phyloP scores from a whole-genome alignment of 2,329 filamentous ascomycete genomes.

The Domatiomyces catenatus region DNA sequence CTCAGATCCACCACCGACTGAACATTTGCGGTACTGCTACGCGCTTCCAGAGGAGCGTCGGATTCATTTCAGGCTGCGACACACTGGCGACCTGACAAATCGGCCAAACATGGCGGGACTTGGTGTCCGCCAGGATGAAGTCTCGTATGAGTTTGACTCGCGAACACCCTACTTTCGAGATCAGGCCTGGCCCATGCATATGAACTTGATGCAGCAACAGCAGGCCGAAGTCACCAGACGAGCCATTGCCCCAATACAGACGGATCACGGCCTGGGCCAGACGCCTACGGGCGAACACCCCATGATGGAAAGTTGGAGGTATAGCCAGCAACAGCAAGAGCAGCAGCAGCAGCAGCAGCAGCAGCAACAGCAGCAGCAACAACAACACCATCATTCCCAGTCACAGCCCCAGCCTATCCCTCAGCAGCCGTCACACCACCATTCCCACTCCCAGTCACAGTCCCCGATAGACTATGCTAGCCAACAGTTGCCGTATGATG shows the following conservation, averaged over 20 bases:
- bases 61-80: not conserved
- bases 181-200: constrained; percentile 28
- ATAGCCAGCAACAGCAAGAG: constrained; percentile 22
- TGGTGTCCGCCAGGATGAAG: constrained; percentile 30
- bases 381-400: constrained; percentile 4
- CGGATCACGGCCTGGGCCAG: constrained; percentile 29
- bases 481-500: constrained; percentile 34
- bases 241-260: constrained; percentile 29
- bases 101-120: constrained; percentile 25
- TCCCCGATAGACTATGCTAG: not conserved
- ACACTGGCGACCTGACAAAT: constrained; percentile 14
- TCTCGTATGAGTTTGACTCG: constrained; percentile 34
- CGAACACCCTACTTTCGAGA: constrained; percentile 29
- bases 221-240: constrained; percentile 25
- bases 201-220: constrained; percentile 24
- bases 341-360: constrained; percentile 5
- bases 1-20: not conserved
- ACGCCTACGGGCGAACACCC: constrained; percentile 28
- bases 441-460: constrained; percentile 19
- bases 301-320: constrained; percentile 33
- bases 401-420: constrained; percentile 4
- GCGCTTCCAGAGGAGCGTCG: not conserved
- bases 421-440: constrained; percentile 1
- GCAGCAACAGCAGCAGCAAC: constrained; percentile 7
- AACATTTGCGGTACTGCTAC: not conserved